Base-by-base conservation (phyloP, 345 rosid genomes). In the Firmiana major region DNA sequence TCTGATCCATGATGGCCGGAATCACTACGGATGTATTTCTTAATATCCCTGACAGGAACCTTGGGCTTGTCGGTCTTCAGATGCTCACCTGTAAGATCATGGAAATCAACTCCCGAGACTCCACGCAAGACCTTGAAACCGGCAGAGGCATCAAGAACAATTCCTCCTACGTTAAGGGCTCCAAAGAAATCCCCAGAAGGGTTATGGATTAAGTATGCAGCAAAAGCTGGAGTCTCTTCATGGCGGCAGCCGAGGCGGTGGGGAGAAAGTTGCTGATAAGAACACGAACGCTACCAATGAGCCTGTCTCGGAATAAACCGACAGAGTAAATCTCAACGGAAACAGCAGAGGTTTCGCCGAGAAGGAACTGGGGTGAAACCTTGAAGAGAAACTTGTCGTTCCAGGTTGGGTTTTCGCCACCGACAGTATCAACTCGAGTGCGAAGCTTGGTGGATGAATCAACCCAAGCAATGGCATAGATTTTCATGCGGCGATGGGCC, bases 321-420 rank as follows among this genome's bases (percentile, higher is more conserved):
- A 84, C 90, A 62, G 93, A 82, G 82, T 88, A 93, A 22, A 94
- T 91, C 79, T 91, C 95, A 65, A 94, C 79, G 1, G 90, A 88
- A 71, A 94, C 87, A 26, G 89, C 91, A 49, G 97, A 90, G 49
- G 94, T 94, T 58, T 87, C 92, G 63, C 93, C 77, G 26, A 87
- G 81, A 63, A 94, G 87, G 77, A 90, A 89, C 6, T 86, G 85
- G 0, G 88, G 71, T 28, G 88, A 66, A 15, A 93, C 98, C 81
- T 86, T 89, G 82, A 91, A 91, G 77, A 93, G 84, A 78, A 95
- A 95, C 80, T 87, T 91, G 63, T 91, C 99, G 76, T 95, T 95
- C 98, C 98, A 93, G 12, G 90, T 87, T 9, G 99, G 99, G 78
- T 89, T 90, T 28, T 85, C 90, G 64, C 89, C 83, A n/a, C 96